Evolutionary conservation across 2,329 filamentous ascomycete genomes (phyloP), one percentile per base, ranked within the genome.

Genomic region (Stagonosporopsis chrysanthemi): DNA sequence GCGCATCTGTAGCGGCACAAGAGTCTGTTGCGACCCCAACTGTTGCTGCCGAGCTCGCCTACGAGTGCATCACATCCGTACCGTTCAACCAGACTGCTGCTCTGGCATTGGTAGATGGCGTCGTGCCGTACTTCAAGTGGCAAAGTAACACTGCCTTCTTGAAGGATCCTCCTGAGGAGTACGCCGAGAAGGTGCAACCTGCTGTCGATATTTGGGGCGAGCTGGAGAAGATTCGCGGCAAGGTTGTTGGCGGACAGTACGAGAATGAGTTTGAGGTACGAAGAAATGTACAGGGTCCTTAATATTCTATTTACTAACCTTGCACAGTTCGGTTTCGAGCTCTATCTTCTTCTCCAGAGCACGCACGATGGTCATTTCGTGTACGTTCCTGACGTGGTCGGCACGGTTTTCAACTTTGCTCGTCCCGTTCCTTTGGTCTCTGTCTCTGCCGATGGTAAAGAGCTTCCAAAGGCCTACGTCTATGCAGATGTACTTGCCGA

Each of bases 301-400:
- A 17, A 7, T 6, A 11, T 17, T 28, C 39, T 6, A 42, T 6
- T 12, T 40, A 23, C 50, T 70, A 19, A 66, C 39, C 28, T 49
- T 26, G 7, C 4, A 8, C 28, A 75, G 73, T 75, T 75, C 29
- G 73, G 70, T 0, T 70, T 67, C 44, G 68, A 66, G 14, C 65
- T 76, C 5, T 75, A 75, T 52, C 44, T 49, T 2, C 73, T 85
- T 7, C 78, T 87, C 33, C 79, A 80, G 23, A 78, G 78, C 1
- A 83, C 84, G 3, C 86, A 90, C 63, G 88, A 91, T 67, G 86
- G 87, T 1, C 88, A 91, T 66, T 86, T 88, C 47, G 75, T 78
- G 2, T 86, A 82, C 66, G 74, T 81, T 14, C 83, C 84, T 2
- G 83, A 86, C 61, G 76, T 81, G 4, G 78, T 87, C 14, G 80